Percentiles rank a stretch among this genome's conserved stretches.
phyloP scores from a whole-genome alignment of 129 eudicot species.

The Pseudognaphalium luteoalbum region DNA sequence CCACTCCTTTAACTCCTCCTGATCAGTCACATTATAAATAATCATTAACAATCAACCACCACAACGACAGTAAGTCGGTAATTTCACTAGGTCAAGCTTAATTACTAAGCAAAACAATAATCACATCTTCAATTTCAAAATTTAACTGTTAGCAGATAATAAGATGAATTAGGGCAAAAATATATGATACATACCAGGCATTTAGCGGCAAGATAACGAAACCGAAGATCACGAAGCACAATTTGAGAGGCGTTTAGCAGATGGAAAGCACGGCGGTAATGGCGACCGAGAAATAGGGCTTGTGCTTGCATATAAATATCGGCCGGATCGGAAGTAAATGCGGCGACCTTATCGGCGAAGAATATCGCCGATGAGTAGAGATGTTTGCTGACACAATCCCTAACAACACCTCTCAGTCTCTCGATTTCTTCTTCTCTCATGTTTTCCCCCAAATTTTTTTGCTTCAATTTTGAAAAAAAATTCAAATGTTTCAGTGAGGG shows the following conservation, averaged over 20 bases:
- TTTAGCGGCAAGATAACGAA: slow-evolving; percentile 92
- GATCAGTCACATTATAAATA: slow-evolving; percentile 2
- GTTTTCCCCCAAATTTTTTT: background rate
- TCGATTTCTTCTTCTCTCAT: slow-evolving; percentile 92
- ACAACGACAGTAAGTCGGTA: background rate
- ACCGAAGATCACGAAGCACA: slow-evolving; percentile 88
- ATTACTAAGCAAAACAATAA: background rate
- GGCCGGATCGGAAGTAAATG: slow-evolving; percentile 90
- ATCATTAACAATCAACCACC: background rate
- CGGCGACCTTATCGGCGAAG: slow-evolving; percentile 98
- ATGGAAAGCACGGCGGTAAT: slow-evolving; percentile 90
- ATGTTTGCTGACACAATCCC: slow-evolving; percentile 97
- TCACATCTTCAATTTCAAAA: background rate
- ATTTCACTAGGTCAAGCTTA: background rate
- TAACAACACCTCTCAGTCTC: slow-evolving; percentile 75
- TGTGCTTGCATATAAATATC: slow-evolving; percentile 97
- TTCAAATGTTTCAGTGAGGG: slow-evolving; percentile 21
- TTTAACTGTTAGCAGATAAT: background rate
- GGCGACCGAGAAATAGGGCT: slow-evolving; percentile 97
- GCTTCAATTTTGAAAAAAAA: background rate
- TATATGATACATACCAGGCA: slow-evolving; percentile 57
- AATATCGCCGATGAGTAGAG: slow-evolving; percentile 94
- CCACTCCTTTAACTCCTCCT: slow-evolving; percentile 99
- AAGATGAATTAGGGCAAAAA: background rate
- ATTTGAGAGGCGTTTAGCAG: slow-evolving; percentile 89